phyloP scores from a whole-genome alignment of 805 yeast genomes.

The Wickerhamiella sergipiensis region DNA sequence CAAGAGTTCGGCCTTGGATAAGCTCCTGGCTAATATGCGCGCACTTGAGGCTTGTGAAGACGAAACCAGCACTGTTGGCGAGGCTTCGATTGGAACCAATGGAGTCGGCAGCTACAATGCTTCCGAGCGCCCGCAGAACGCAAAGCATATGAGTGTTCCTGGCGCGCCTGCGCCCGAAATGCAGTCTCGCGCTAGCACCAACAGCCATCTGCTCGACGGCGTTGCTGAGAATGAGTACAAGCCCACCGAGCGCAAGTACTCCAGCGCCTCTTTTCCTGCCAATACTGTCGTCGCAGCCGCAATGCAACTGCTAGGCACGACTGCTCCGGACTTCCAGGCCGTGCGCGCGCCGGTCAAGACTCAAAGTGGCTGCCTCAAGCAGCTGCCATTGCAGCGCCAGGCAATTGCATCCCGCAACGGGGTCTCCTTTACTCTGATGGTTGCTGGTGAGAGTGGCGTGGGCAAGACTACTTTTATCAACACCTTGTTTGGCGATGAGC shows the following conservation, averaged over 20 bases:
- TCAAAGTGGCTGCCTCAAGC: not conserved
- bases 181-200: not conserved
- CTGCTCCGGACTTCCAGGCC: not conserved
- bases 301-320: not conserved
- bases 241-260: not conserved
- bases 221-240: not conserved
- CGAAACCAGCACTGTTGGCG: not conserved
- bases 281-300: not conserved
- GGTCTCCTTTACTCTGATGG: constrained; percentile 52
- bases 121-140: not conserved
- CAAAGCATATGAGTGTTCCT: not conserved
- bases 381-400: constrained; percentile 9
- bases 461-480: constrained; percentile 89
- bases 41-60: not conserved
- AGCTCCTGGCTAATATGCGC: not conserved
- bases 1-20: not conserved
- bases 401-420: constrained; percentile 30
- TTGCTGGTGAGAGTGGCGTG: constrained; percentile 77
- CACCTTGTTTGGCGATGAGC: constrained; percentile 56
- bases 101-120: not conserved
- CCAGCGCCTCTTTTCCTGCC: not conserved
- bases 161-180: not conserved
- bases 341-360: not conserved
- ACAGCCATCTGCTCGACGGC: not conserved
- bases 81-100: not conserved